Evolutionary conservation across 2,329 filamentous ascomycete genomes (phyloP).

Genomic region (Colletotrichum tanaceti): DNA sequence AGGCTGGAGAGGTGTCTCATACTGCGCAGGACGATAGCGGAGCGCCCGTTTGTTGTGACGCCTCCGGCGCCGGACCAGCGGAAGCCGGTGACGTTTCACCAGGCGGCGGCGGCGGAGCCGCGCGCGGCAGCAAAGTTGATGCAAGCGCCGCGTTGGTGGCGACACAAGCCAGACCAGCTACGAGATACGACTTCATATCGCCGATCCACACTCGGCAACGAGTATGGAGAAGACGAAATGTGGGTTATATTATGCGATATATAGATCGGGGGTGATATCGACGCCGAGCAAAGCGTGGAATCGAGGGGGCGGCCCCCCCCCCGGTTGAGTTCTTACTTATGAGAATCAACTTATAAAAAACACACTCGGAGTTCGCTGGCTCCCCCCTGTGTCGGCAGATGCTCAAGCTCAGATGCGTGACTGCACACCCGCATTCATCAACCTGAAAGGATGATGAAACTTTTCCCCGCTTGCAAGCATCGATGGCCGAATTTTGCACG

Average conservation of each 20-base stretch:
- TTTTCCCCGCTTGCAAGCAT: no score
- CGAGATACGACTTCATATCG: background rate
- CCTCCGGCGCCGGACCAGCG: background rate
- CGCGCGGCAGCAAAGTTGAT: background rate
- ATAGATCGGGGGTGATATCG: background rate
- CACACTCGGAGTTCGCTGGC: no score
- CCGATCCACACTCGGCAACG: background rate
- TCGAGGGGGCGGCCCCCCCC: no score
- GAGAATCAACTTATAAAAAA: no score
- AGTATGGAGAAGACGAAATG: background rate
- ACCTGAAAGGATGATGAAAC: no score
- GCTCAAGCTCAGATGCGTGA: no score
- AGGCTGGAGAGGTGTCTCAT: background rate
- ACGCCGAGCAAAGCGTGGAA: background rate
- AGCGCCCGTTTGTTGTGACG: slow-evolving; percentile 5
- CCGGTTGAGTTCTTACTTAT: no score
- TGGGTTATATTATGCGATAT: background rate
- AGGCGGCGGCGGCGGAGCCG: no score
- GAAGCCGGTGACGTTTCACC: slow-evolving; percentile 9
- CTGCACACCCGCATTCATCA: no score
- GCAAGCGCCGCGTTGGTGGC: background rate
- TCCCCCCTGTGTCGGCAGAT: no score
- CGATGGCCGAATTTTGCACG: no score
- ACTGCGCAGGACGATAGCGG: slow-evolving; percentile 21
- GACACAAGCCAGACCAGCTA: background rate